Percentiles rank a stretch among this genome's conserved stretches.
These are phyloP conservation scores for Globisporangium lucens DNA, from an alignment of 352 stramenopile genomes.

Conservation along the genomic window DNA sequence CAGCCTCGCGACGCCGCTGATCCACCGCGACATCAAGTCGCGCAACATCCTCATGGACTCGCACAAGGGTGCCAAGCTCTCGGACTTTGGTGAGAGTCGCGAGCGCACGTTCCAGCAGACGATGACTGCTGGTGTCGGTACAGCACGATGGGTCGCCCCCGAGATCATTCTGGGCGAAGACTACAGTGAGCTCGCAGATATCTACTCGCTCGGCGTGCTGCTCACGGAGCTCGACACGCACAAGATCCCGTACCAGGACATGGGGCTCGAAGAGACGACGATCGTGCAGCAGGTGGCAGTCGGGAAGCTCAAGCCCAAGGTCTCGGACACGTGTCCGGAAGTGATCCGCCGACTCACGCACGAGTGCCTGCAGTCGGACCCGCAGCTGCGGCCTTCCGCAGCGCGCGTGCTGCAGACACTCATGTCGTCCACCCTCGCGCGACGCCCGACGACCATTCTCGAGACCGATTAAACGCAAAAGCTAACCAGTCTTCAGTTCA, in stretches of 20 bases:
- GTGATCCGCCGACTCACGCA: conserved; percentile 74
- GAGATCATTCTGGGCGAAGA: conserved; percentile 80
- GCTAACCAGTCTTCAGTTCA: not conserved
- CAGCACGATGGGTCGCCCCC: conserved; percentile 68
- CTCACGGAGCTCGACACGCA: conserved; percentile 72
- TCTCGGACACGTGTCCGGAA: conserved; percentile 74
- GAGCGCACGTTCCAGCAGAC: conserved; percentile 72
- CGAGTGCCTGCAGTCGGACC: conserved; percentile 81
- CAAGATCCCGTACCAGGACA: conserved; percentile 65
- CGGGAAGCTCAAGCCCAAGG: conserved; percentile 71
- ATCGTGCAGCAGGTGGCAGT: conserved; percentile 82
- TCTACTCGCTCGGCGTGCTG: conserved; percentile 71
- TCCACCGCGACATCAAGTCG: conserved; percentile 92
- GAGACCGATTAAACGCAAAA: conserved; percentile 28
- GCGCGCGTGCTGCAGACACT: conserved; percentile 72
- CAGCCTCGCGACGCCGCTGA: conserved; percentile 80
- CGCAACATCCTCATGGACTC: conserved; percentile 88
- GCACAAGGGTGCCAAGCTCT: conserved; percentile 69
- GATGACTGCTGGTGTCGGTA: conserved; percentile 74
- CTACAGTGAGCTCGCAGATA: conserved; percentile 69
- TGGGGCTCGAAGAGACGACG: conserved; percentile 68
- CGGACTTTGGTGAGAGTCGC: conserved; percentile 72
- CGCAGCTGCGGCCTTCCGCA: conserved; percentile 58
- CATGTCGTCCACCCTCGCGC: conserved; percentile 57
- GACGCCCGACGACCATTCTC: conserved; percentile 44